Evolutionary conservation across 306 rosid species (phyloP), one percentile per base, ranked within the genome.

Genomic region (Fragaria ananassa): DNA sequence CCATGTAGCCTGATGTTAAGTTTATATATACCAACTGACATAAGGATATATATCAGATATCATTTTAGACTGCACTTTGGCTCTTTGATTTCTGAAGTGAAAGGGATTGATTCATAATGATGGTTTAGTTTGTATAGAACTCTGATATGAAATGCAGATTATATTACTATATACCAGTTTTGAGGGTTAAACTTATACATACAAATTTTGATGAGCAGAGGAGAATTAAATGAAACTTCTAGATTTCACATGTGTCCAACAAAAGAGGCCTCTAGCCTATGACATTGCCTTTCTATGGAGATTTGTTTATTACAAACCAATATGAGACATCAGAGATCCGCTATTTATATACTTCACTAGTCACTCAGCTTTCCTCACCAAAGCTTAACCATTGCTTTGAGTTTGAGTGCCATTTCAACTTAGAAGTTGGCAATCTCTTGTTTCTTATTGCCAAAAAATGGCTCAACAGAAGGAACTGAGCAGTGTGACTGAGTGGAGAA

Each of bases 401-500:
- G 2, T 18, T 25, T 31, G 4, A 31, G 35, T 31, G 35, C 29
- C 49, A 35, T 68, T 47, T 37, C 60, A 21, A 14, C 58, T n/a
- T 18, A 50, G 42, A 75, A 37, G 35, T 53, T 49, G 51, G 45
- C 71, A 29, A 21, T 23, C 10, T n/a, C n/a, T 50, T 70, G 29
- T 39, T 25, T 35, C 45, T 29, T 37, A 42, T 34, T 23, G 60
- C 11, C 31, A 68, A 58, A 64, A 64, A 4, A 83, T 89, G 81
- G 82, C 73, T 79, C 68, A 75, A 8, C 70, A 72, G 56, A 85
- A 85, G 54, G 74, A 76, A 76, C 76, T 50, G 39, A 46, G 21
- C 1, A 31, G 66, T 19, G 84, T 78, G 53, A 58, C 79, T 27
- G 93, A 92, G 77, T 92, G 97, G 97, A 92, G 88, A 53, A 84